Evolutionary conservation across 805 yeast genomes (phyloP), one percentile per base, ranked within the genome.

Genomic region (Blastobotrys parvus): DNA sequence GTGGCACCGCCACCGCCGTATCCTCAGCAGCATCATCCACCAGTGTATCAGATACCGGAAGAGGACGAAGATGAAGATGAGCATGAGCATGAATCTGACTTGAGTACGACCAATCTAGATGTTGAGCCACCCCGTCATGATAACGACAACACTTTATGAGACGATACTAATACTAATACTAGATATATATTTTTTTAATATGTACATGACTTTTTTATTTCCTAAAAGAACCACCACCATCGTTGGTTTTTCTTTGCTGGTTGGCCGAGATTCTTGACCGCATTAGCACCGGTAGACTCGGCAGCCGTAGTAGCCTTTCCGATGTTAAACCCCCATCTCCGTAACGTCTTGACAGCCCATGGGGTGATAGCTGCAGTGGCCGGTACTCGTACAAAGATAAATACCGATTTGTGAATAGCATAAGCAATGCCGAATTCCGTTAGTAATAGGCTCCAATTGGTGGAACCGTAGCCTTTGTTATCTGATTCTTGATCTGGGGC

Each of bases 281-380:
- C 74, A 10, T 74, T 66, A 32, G 72, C 65, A 50, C 63, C 53
- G 1, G 46, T 49, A 30, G 50, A 51, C 17, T 50, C 47, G 8
- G 48, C 50, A 4, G 45, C 33, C 17, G 55, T 49, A 3, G 56
- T 56, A n/a, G 57, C 55, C 42, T 62, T 63, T 49, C 51, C 90
- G 45, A 85, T 76, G 45, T 79, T 77, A 67, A 85, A 87, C 1
- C 95, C 96, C 83, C 86, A 78, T 18, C 72, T 64, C 45, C 83
- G 75, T 48, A 90, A 70, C 38, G 67, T 58, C 41, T 62, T 68
- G 3, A 87, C 95, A 2, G 87, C 71, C 1, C 77, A 58, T 4
- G 98, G 98, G 0, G 97, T 88, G 10, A 89, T 73, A 2, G 95
- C 94, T 0, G 96, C 96, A 0, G 97, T 82, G 23, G 87, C 61